Conservation (phyloP, 345 rosid species). For the Conringia planisiliqua region DNA sequence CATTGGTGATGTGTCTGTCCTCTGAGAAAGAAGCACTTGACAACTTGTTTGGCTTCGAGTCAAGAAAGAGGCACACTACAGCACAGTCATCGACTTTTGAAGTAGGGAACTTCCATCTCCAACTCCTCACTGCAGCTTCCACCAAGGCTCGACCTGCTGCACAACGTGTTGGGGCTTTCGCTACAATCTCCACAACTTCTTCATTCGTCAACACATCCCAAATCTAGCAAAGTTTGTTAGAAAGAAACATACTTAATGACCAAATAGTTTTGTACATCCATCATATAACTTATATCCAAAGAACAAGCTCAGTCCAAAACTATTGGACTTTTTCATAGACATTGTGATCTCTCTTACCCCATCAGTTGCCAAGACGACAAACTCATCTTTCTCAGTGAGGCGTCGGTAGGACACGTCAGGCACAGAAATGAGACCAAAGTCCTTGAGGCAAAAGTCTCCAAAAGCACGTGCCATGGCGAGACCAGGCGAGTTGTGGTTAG, state of each 20-base stretch:
- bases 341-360: slow-evolving; percentile 53
- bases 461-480: slow-evolving; percentile 99
- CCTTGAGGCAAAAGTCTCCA: slow-evolving; percentile 96
- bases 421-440: slow-evolving; percentile 90
- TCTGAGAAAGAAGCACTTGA: slow-evolving; percentile 46
- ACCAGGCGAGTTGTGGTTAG: slow-evolving; percentile 89
- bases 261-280: slow-evolving; percentile 25
- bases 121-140: slow-evolving; percentile 75
- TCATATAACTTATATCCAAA: no score
- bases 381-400: slow-evolving; percentile 75
- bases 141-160: slow-evolving; percentile 77
- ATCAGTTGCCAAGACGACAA: slow-evolving; percentile 92
- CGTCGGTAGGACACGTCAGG: slow-evolving; percentile 69
- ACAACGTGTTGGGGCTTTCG: slow-evolving; percentile 64
- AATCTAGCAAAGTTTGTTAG: slow-evolving; percentile 41
- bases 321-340: neutral
- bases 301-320: slow-evolving; percentile 1
- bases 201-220: slow-evolving; percentile 94
- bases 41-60: slow-evolving; percentile 37
- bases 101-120: slow-evolving; percentile 91
- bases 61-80: slow-evolving; percentile 88
- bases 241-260: slow-evolving; percentile 3
- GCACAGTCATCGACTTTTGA: slow-evolving; percentile 98
- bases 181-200: slow-evolving; percentile 80
- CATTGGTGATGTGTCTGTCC: slow-evolving; percentile 9